These are phyloP conservation scores for Colletotrichum sp. DNA, from an alignment of 2,329 filamentous ascomycete species.

Conservation along the genomic window DNA sequence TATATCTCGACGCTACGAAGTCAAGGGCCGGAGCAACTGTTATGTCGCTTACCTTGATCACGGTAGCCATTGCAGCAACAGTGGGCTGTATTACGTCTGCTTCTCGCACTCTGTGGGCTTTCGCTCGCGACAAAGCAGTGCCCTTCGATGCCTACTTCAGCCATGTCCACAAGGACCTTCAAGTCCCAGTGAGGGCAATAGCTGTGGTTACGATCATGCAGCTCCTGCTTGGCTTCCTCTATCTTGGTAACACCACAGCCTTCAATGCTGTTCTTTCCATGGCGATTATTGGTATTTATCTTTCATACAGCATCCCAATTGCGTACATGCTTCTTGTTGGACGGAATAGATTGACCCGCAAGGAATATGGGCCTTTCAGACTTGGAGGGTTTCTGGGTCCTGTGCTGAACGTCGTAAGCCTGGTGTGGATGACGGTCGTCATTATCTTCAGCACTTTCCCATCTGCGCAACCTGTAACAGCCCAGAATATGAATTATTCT, in stretches of 20 bases:
- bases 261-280: constrained; percentile 46
- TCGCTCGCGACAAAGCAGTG: constrained; percentile 40
- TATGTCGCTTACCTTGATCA: constrained; percentile 29
- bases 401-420: constrained; percentile 42
- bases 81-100: constrained; percentile 37
- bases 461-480: constrained; percentile 39
- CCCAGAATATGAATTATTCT: constrained; percentile 52
- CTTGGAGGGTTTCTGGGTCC: constrained; percentile 36
- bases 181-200: constrained; percentile 38
- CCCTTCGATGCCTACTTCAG: constrained; percentile 41
- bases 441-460: constrained; percentile 52
- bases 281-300: constrained; percentile 46
- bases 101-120: constrained; percentile 42
- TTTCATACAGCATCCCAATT: constrained; percentile 46
- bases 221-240: constrained; percentile 39
- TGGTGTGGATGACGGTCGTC: constrained; percentile 48
- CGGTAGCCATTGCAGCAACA: constrained; percentile 32
- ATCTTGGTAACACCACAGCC: constrained; percentile 43
- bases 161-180: constrained; percentile 31
- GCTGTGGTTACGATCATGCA: constrained; percentile 27
- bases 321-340: constrained; percentile 40
- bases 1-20: constrained; percentile 35
- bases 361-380: constrained; percentile 27
- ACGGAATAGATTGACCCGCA: constrained; percentile 24
- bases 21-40: constrained; percentile 28